A percentile compares a stretch with the other conserved stretches of the same genome.
phyloP scores from a whole-genome alignment of 257 asterid species.

The Gentiana straminea region DNA sequence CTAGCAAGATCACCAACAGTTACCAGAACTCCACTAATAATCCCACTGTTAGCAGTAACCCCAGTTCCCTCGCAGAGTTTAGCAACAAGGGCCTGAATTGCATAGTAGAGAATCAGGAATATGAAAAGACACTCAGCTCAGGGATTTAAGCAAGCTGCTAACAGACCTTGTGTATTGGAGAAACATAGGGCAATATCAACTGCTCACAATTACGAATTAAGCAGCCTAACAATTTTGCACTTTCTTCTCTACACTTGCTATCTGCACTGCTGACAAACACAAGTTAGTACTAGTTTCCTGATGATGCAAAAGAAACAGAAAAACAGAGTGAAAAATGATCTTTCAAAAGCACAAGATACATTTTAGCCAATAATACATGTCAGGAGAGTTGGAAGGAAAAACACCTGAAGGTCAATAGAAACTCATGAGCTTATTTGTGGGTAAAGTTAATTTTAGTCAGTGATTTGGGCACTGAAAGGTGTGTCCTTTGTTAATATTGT shows the following conservation, averaged over 20 bases:
- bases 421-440: too few species aligned
- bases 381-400: not conserved
- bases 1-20: slow-evolving; percentile 99
- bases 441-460: too few species aligned
- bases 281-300: slow-evolving; percentile 15
- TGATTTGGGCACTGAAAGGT: too few species aligned
- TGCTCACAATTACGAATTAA: slow-evolving; percentile 95
- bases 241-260: slow-evolving; percentile 96
- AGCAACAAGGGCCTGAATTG: slow-evolving; percentile 83
- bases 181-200: slow-evolving; percentile 83
- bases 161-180: slow-evolving; percentile 91
- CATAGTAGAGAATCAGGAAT: not conserved
- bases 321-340: too few species aligned
- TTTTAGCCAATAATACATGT: too few species aligned
- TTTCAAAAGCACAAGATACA: too few species aligned
- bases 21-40: slow-evolving; percentile 91
- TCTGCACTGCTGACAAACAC: slow-evolving; percentile 73
- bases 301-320: too few species aligned
- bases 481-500: too few species aligned
- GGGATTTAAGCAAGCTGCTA: slow-evolving; percentile 6
- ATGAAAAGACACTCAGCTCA: not conserved
- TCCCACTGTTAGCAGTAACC: slow-evolving; percentile 84
- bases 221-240: slow-evolving; percentile 97
- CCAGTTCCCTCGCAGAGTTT: slow-evolving; percentile 94
- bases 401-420: slow-evolving; percentile 1